These are phyloP conservation scores for Zygosaccharomyces pseudobailii DNA, from an alignment of 1,139 yeast genomes.

Conservation along the genomic window DNA sequence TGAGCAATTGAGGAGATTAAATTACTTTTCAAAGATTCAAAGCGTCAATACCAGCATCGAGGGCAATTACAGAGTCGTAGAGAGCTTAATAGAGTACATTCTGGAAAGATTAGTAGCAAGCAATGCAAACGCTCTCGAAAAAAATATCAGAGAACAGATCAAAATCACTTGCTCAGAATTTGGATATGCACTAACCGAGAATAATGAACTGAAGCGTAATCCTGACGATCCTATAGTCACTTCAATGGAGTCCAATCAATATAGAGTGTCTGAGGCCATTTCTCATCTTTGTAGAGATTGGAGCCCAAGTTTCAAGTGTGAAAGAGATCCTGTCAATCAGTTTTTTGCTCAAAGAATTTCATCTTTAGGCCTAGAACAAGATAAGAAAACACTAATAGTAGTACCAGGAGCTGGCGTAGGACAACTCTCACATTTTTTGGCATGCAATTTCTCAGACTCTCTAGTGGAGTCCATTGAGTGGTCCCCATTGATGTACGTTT, in stretches of 20 bases:
- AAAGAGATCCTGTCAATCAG: conserved; percentile 48
- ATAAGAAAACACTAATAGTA: conserved; percentile 43
- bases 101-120: conserved; percentile 39
- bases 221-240: conserved; percentile 7
- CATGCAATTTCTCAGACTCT: conserved; percentile 36
- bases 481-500: conserved; percentile 64
- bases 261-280: conserved; percentile 60
- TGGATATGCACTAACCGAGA: conserved; percentile 15
- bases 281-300: conserved; percentile 77
- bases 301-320: conserved; percentile 44
- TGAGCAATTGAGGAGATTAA: conserved; percentile 39
- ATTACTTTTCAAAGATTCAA: conserved; percentile 51
- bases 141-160: conserved; percentile 36
- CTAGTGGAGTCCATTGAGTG: conserved; percentile 67
- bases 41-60: conserved; percentile 43
- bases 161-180: conserved; percentile 17
- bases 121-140: conserved; percentile 10
- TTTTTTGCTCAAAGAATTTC: conserved; percentile 40
- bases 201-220: conserved; percentile 8
- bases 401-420: conserved; percentile 84
- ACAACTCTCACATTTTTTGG: conserved; percentile 59
- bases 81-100: conserved; percentile 42
- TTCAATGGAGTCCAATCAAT: conserved; percentile 28
- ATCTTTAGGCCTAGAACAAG: conserved; percentile 17
- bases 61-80: conserved; percentile 44